Conservation (phyloP, 2,329 filamentous ascomycete genomes). For the Ilyonectria sp. region DNA sequence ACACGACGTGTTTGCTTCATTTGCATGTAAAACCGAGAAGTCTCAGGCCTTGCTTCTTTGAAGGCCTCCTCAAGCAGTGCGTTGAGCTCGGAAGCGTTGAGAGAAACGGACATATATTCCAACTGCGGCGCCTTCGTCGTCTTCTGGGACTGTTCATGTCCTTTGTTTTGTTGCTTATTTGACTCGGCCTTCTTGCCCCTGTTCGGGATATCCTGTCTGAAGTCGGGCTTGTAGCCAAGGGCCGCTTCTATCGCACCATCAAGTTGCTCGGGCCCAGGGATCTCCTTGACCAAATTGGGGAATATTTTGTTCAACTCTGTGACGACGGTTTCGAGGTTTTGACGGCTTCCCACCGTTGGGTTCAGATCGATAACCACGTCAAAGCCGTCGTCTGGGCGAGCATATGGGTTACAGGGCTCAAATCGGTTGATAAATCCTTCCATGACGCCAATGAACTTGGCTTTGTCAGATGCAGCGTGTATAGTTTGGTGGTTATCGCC, state of each 20-base stretch:
- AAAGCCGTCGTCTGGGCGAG: constrained; percentile 84
- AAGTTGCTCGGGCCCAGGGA: constrained; percentile 82
- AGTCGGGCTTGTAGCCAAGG: constrained; percentile 81
- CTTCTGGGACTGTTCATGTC: constrained; percentile 50
- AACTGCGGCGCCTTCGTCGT: constrained; percentile 62
- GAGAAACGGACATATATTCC: constrained; percentile 70
- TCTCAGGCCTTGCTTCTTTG: constrained; percentile 62
- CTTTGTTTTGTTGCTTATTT: constrained; percentile 44
- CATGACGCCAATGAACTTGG: constrained; percentile 92
- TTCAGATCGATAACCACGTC: constrained; percentile 90
- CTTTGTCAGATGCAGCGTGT: constrained; percentile 80
- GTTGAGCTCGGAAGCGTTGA: constrained; percentile 60
- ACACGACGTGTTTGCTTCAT: constrained; percentile 82
- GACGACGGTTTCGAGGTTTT: constrained; percentile 88
- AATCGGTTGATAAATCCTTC: constrained; percentile 92
- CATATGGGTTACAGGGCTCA: constrained; percentile 78
- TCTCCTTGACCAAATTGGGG: constrained; percentile 79
- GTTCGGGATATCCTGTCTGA: constrained; percentile 82
- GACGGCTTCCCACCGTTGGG: constrained; percentile 80
- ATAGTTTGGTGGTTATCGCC: constrained; percentile 99
- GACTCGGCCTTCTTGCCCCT: constrained; percentile 59
- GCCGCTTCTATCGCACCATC: constrained; percentile 85
- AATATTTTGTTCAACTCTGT: constrained; percentile 81
- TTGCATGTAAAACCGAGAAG: constrained; percentile 76
- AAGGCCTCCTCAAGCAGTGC: constrained; percentile 81